These are phyloP conservation scores for Knoxia roxburghii DNA, from an alignment of 257 asterid species.

Conservation along the genomic window DNA sequence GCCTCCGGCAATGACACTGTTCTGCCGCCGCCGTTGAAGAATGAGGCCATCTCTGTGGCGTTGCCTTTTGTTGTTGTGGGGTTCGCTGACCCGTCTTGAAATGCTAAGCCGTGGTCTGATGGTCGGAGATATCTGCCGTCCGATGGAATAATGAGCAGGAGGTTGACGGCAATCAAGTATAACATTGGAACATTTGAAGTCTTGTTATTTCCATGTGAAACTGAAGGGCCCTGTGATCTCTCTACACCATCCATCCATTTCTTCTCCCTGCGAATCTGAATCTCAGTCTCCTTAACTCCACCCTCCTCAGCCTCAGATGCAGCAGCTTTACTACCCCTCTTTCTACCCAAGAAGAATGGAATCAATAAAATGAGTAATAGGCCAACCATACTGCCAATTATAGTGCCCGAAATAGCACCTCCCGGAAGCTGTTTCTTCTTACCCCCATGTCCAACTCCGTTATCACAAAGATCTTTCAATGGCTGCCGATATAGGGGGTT, in stretches of 20 bases:
- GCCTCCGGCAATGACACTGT: slow-evolving; percentile 60
- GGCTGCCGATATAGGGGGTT: slow-evolving; percentile 78
- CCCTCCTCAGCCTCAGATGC: slow-evolving; percentile 35
- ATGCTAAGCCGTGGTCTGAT: slow-evolving; percentile 43
- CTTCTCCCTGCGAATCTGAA: slow-evolving; percentile 40
- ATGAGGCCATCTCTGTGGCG: slow-evolving; percentile 25
- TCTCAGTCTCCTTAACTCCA: slow-evolving; percentile 32
- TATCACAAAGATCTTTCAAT: slow-evolving; percentile 38
- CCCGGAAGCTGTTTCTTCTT: slow-evolving; percentile 54
- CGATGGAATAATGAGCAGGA: slow-evolving; percentile 1
- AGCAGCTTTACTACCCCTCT: slow-evolving; percentile 23
- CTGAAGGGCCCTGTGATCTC: too few species aligned
- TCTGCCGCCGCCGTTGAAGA: slow-evolving; percentile 36
- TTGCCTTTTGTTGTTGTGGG: slow-evolving; percentile 18
- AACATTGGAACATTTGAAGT: neutral
- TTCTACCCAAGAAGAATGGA: slow-evolving; percentile 44
- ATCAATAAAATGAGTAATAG: slow-evolving; percentile 43
- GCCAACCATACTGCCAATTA: slow-evolving; percentile 58
- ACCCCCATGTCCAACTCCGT: slow-evolving; percentile 12
- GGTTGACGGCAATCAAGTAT: neutral
- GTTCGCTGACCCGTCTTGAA: slow-evolving; percentile 16
- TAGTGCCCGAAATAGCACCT: slow-evolving; percentile 87
- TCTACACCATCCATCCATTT: slow-evolving; percentile 24
- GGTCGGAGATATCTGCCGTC: slow-evolving; percentile 46
- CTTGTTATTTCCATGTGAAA: too few species aligned